phyloP scores from a whole-genome alignment of 164 flowering plant genomes.

The Pachysandra terminalis region DNA sequence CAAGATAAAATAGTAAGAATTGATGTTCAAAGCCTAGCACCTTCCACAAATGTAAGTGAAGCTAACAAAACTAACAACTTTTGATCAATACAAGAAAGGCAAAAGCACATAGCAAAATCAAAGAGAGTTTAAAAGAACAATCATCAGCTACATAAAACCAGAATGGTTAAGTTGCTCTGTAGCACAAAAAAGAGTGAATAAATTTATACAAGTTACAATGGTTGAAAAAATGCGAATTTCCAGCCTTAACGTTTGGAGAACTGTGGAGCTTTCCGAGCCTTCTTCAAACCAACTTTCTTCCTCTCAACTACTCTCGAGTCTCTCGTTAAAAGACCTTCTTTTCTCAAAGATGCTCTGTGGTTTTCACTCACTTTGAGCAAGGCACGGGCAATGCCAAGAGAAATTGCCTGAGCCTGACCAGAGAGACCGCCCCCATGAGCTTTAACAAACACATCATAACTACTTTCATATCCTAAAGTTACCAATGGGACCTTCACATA shows the following conservation, averaged over 20 bases:
- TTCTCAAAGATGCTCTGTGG: slow-evolving; percentile 62
- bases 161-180: no score
- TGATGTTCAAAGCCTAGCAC: no score
- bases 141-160: no score
- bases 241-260: slow-evolving; percentile 72
- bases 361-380: slow-evolving; percentile 75
- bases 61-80: neutral
- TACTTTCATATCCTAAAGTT: slow-evolving; percentile 68
- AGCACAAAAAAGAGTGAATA: no score
- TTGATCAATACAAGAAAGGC: neutral
- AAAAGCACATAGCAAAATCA: neutral
- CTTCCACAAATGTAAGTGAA: no score
- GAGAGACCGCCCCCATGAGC: slow-evolving; percentile 97
- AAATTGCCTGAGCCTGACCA: slow-evolving; percentile 97
- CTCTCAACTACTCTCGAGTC: slow-evolving; percentile 92
- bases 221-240: slow-evolving; percentile 2
- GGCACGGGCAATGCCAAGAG: slow-evolving; percentile 92
- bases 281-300: slow-evolving; percentile 91
- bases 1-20: no score
- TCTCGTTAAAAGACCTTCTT: slow-evolving; percentile 87
- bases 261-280: slow-evolving; percentile 94
- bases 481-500: slow-evolving; percentile 74
- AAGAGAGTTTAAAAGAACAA: no score
- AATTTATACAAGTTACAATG: neutral
- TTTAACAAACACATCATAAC: slow-evolving; percentile 89